These are phyloP conservation scores for Chloroidium sp. DNA, from an alignment of 163 green algal genomes.

Conservation along the genomic window DNA sequence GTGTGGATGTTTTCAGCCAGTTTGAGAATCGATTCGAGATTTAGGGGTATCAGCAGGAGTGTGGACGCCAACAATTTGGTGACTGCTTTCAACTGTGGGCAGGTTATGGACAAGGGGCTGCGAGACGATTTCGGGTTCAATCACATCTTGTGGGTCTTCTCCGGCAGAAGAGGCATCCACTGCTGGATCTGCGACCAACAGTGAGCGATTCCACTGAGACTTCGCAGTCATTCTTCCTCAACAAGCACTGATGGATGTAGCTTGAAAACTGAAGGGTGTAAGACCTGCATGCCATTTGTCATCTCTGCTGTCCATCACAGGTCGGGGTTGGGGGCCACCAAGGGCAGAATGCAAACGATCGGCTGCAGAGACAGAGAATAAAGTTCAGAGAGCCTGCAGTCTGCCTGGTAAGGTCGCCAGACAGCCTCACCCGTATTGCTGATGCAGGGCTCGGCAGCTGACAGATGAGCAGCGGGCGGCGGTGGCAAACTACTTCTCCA, in stretches of 20 bases:
- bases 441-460: slow-evolving; percentile 63
- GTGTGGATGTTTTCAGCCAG: background rate
- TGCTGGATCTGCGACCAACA: slow-evolving; percentile 89
- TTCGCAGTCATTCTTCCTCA: background rate
- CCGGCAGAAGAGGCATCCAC: slow-evolving; percentile 88
- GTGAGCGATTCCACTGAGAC: slow-evolving; percentile 32
- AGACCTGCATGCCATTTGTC: too few relatives aligned
- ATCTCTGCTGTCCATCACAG: too few relatives aligned
- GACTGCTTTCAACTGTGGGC: background rate
- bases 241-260: too few relatives aligned
- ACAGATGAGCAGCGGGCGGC: slow-evolving; percentile 80
- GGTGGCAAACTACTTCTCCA: slow-evolving; percentile 78
- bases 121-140: slow-evolving; percentile 96
- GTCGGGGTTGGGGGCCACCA: too few relatives aligned
- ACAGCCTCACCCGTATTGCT: background rate
- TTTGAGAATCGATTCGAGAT: too few relatives aligned
- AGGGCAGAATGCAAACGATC: too few relatives aligned
- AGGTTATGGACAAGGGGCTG: slow-evolving; percentile 77
- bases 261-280: too few relatives aligned
- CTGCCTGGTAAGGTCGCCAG: background rate
- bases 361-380: too few relatives aligned
- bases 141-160: slow-evolving; percentile 98
- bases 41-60: too few relatives aligned
- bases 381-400: background rate
- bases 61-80: too few relatives aligned